Conservation (phyloP, 805 yeast species). For the Schwanniomyces yamadae region DNA sequence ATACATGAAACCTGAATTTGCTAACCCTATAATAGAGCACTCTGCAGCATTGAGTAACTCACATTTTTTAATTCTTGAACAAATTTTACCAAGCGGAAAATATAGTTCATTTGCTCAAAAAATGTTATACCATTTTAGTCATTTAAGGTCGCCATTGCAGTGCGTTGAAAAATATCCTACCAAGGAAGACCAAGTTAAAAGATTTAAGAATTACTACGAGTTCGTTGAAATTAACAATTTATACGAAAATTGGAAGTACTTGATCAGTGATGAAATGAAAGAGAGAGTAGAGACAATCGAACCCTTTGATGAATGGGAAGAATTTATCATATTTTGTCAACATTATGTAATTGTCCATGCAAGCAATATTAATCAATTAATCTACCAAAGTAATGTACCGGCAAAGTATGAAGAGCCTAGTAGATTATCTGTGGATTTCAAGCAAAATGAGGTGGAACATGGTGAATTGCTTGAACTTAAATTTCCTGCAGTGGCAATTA, state of each 20-base stretch:
- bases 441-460: constrained; percentile 4
- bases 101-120: constrained; percentile 68
- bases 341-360: constrained; percentile 73
- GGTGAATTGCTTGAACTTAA: constrained; percentile 30
- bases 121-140: constrained; percentile 70
- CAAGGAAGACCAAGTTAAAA: constrained; percentile 42
- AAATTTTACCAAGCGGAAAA: constrained; percentile 62
- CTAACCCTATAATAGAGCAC: constrained; percentile 57
- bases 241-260: constrained; percentile 54
- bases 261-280: constrained; percentile 40
- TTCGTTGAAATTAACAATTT: constrained; percentile 54
- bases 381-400: constrained; percentile 7
- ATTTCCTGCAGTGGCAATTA: constrained; percentile 38
- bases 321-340: constrained; percentile 70
- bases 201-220: constrained; percentile 53
- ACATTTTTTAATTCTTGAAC: constrained; percentile 69
- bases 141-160: constrained; percentile 64
- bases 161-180: constrained; percentile 61
- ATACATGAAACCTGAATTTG: constrained; percentile 67
- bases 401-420: too few species aligned
- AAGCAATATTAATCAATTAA: constrained; percentile 33
- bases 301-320: constrained; percentile 83
- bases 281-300: constrained; percentile 50
- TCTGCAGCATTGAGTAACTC: constrained; percentile 48
- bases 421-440: constrained; percentile 5